These are phyloP conservation scores for Coleophoma eucalyptorum DNA, from an alignment of 2,329 filamentous ascomycete species.

Conservation along the genomic window DNA sequence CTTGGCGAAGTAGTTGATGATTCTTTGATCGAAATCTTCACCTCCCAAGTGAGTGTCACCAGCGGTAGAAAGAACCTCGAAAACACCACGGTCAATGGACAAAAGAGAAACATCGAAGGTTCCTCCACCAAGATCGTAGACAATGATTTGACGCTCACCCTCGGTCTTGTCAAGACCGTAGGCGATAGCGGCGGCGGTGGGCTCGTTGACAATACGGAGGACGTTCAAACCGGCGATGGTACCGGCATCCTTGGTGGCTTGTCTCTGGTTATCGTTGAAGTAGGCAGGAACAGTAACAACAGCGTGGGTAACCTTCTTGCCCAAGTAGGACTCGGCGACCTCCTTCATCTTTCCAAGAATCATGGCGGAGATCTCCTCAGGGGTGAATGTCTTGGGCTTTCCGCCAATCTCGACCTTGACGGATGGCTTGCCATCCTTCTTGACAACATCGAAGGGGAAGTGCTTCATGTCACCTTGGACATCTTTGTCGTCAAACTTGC, in stretches of 20 bases:
- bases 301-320: constrained; percentile 80
- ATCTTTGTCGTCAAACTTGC: constrained; percentile 79
- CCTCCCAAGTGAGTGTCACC: constrained; percentile 97
- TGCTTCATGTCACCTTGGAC: constrained; percentile 95
- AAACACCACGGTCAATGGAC: constrained; percentile 87
- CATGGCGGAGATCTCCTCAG: constrained; percentile 79
- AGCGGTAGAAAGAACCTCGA: constrained; percentile 90
- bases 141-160: constrained; percentile 82
- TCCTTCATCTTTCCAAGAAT: constrained; percentile 84
- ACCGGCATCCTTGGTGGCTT: constrained; percentile 94
- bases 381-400: constrained; percentile 68
- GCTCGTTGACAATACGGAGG: constrained; percentile 94
- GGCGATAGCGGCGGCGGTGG: constrained; percentile 90
- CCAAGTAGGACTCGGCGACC: constrained; percentile 73
- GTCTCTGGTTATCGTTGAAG: constrained; percentile 98
- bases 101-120: constrained; percentile 93
- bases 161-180: constrained; percentile 88
- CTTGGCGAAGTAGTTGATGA: constrained; percentile 97
- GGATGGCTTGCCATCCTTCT: constrained; percentile 86
- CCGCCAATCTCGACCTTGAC: constrained; percentile 71
- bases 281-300: constrained; percentile 95
- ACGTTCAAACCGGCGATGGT: constrained; percentile 90
- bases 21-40: constrained; percentile 97
- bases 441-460: constrained; percentile 92
- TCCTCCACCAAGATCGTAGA: constrained; percentile 92